Conservation (phyloP, 164 flowering plant species). For the Aristolochia fimbriata region DNA sequence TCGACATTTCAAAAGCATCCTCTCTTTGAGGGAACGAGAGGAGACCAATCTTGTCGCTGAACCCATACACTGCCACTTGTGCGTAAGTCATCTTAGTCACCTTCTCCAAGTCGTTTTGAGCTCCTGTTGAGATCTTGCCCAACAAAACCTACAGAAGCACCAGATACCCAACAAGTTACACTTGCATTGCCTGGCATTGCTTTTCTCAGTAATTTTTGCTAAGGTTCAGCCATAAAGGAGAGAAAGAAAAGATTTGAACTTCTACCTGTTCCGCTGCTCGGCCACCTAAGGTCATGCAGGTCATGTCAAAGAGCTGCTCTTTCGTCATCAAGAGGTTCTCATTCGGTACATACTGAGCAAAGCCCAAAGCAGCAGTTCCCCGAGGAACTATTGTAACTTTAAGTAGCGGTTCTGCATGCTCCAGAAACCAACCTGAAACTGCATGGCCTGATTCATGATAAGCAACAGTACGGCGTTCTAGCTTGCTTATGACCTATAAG, state of each 20-base stretch:
- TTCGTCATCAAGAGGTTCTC: constrained; percentile 92
- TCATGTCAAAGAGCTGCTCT: constrained; percentile 94
- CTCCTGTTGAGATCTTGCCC: constrained; percentile 92
- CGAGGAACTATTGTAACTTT: constrained; percentile 98
- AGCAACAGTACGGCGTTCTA: constrained; percentile 80
- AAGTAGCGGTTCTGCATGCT: constrained; percentile 79
- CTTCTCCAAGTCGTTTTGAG: constrained; percentile 91
- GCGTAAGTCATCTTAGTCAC: constrained; percentile 95
- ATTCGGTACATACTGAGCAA: constrained; percentile 94
- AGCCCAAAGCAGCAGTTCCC: constrained; percentile 91
- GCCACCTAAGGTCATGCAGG: constrained; percentile 97
- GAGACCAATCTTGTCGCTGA: constrained; percentile 87
- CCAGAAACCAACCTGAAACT: constrained; percentile 86
- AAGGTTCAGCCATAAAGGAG: neutral
- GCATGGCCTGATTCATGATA: constrained; percentile 98
- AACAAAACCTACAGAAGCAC: constrained; percentile 51
- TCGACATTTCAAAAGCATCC: constrained; percentile 58
- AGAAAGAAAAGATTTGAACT: neutral
- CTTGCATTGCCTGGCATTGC: neutral
- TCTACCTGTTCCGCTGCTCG: constrained; percentile 95
- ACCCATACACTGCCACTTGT: constrained; percentile 85
- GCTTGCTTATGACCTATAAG: constrained; percentile 78
- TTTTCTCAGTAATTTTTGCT: neutral
- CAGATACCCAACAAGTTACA: neutral
- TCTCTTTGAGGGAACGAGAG: constrained; percentile 88